Evolutionary conservation across 306 rosid genomes (phyloP).

Genomic region (Ochetophila trinervis): DNA sequence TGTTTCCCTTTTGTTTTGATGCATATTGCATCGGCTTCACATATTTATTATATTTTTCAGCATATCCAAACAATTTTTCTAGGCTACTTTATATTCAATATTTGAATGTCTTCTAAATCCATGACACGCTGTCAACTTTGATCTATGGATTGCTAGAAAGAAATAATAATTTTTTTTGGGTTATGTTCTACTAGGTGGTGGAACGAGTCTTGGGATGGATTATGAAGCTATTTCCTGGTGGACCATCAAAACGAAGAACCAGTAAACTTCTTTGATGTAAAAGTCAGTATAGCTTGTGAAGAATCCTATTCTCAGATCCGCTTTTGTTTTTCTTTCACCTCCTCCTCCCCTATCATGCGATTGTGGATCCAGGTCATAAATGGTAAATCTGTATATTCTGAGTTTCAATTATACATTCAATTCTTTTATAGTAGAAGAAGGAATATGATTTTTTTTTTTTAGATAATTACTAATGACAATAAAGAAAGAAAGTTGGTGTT

Average conservation of each 20-base stretch:
- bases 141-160: too few species aligned
- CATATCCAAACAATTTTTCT: neutral
- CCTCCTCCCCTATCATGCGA: constrained; percentile 30
- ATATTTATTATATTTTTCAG: neutral
- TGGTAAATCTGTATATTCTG: constrained; percentile 61
- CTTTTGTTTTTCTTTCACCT: constrained; percentile 31
- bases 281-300: constrained; percentile 26
- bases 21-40: neutral
- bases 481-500: too few species aligned
- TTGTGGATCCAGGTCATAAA: constrained; percentile 17
- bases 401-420: constrained; percentile 41
- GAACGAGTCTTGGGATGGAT: constrained; percentile 99
- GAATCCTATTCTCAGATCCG: constrained; percentile 18
- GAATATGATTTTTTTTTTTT: constrained; percentile 22
- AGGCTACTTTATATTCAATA: neutral
- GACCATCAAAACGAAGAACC: constrained; percentile 85
- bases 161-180: too few species aligned
- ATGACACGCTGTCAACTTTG: too few species aligned
- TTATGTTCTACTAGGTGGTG: constrained; percentile 75
- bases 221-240: constrained; percentile 95
- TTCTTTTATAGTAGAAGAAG: constrained; percentile 39
- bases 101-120: too few species aligned
- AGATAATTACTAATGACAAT: too few species aligned
- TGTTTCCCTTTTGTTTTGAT: neutral
- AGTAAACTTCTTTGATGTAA: constrained; percentile 74